Conservation (phyloP, 306 rosid genomes). For the Carpinus fangiana region DNA sequence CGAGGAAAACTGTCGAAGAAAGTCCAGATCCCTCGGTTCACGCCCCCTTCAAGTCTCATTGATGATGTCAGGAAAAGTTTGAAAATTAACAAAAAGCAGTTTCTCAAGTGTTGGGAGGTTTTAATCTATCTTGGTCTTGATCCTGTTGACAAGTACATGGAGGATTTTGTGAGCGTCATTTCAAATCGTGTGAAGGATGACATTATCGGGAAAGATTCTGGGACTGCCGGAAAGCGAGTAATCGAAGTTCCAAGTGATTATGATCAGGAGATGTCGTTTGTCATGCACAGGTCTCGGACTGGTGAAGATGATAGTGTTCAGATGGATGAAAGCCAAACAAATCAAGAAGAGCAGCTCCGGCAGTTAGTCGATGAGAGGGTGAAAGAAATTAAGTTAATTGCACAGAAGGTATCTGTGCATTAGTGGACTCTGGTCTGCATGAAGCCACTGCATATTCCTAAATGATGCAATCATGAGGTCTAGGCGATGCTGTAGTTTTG, state of each 20-base stretch:
- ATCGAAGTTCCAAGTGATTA: conserved; percentile 53
- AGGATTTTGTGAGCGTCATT: conserved; percentile 59
- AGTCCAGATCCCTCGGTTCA: conserved; percentile 48
- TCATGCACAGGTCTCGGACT: conserved; percentile 57
- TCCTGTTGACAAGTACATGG: conserved; percentile 60
- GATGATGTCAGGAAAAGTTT: conserved; percentile 63
- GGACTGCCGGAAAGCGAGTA: conserved; percentile 64
- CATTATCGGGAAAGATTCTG: conserved; percentile 74
- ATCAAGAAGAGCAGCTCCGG: conserved; percentile 76
- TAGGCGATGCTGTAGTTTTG: background rate
- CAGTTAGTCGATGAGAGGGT: conserved; percentile 71
- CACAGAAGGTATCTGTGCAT: conserved; percentile 55
- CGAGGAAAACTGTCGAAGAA: conserved; percentile 77
- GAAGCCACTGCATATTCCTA: background rate
- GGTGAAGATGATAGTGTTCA: conserved; percentile 46
- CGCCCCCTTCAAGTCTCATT: conserved; percentile 53
- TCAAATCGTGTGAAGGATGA: conserved; percentile 75
- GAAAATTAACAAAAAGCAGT: conserved; percentile 84
- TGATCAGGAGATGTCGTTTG: conserved; percentile 67
- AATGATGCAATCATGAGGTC: conserved; percentile 9
- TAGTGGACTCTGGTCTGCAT: background rate
- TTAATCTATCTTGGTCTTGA: conserved; percentile 68
- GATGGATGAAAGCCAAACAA: conserved; percentile 57
- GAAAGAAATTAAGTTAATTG: conserved; percentile 65
- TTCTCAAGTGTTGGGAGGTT: conserved; percentile 92